A percentile compares a stretch with the other conserved stretches of the same genome.
Conservation (phyloP, 2,329 filamentous ascomycete species). For the Aspergillus uvarum region DNA sequence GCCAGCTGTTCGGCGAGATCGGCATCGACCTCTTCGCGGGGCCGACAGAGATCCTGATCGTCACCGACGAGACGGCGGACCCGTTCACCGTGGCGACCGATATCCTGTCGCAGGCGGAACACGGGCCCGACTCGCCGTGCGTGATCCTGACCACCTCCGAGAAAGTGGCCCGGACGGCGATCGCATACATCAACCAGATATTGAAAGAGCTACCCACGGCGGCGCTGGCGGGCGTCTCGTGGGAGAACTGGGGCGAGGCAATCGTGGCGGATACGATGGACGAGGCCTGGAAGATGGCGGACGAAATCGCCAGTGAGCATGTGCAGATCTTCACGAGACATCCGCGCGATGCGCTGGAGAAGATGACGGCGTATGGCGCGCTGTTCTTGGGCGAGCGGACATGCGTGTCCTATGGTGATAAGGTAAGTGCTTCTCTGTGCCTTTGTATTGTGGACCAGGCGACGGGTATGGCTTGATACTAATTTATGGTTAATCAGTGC, state of each 20-base stretch:
- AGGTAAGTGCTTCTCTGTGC: conserved; percentile 33
- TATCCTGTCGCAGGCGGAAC: conserved; percentile 52
- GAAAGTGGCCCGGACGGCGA: conserved; percentile 40
- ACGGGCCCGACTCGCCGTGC: conserved; percentile 54
- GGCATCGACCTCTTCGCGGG: conserved; percentile 57
- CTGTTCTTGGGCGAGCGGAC: conserved; percentile 55
- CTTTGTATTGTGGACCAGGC: neutral
- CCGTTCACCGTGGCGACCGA: conserved; percentile 49
- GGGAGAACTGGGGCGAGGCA: conserved; percentile 50
- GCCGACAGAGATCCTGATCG: conserved; percentile 54
- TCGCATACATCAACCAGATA: conserved; percentile 39
- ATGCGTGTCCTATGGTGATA: conserved; percentile 56
- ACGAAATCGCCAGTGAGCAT: conserved; percentile 53
- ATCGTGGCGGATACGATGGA: conserved; percentile 45
- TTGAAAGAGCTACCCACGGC: conserved; percentile 47
- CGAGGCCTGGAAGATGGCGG: conserved; percentile 47
- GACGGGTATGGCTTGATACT: no score
- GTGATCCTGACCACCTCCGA: conserved; percentile 52
- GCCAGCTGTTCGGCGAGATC: conserved; percentile 54
- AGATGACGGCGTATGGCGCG: conserved; percentile 54
- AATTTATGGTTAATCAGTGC: conserved; percentile 31
- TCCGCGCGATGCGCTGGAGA: conserved; percentile 50
- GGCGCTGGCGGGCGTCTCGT: conserved; percentile 45
- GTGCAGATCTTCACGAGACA: conserved; percentile 52
- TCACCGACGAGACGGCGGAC: conserved; percentile 51